Percentiles rank a stretch among this genome's conserved stretches.
Conservation (phyloP, 768 basidiomycete genomes). For the Tylopilus sp. region DNA sequence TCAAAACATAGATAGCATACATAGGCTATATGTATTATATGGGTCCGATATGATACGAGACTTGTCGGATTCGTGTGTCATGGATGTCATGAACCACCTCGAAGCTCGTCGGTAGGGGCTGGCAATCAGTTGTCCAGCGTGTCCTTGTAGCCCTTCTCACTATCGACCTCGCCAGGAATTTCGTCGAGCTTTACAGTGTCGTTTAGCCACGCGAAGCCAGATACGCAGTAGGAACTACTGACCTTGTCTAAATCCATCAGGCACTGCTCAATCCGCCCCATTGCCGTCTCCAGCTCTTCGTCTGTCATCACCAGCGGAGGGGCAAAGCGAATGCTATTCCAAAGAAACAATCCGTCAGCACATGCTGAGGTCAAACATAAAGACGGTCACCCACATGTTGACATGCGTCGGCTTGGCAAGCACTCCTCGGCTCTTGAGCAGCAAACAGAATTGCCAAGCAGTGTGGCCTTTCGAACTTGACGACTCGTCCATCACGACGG, state of each 20-base stretch:
- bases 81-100: background rate
- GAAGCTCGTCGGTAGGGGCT: background rate
- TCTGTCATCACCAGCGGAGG: slow-evolving; percentile 95
- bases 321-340: slow-evolving; percentile 84
- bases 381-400: slow-evolving; percentile 67
- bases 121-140: slow-evolving; percentile 22
- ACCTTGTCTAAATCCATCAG: slow-evolving; percentile 81
- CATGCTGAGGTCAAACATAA: background rate
- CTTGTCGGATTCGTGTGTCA: background rate
- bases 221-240: slow-evolving; percentile 21
- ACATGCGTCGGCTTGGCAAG: slow-evolving; percentile 95
- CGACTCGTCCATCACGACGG: slow-evolving; percentile 86
- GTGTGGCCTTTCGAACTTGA: slow-evolving; percentile 73
- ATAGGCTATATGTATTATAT: slow-evolving; percentile 13
- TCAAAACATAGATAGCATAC: background rate
- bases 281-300: slow-evolving; percentile 70
- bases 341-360: background rate
- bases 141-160: slow-evolving; percentile 56
- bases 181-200: slow-evolving; percentile 40
- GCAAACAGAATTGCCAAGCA: slow-evolving; percentile 94
- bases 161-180: slow-evolving; percentile 63
- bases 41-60: background rate
- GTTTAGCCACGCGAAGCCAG: background rate
- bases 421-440: slow-evolving; percentile 87
- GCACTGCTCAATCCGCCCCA: slow-evolving; percentile 72